A percentile compares a stretch with the other conserved stretches of the same genome.
These are phyloP conservation scores for Arabidopsis hybrid DNA, from an alignment of 441 rosid genomes.

Conservation along the genomic window DNA sequence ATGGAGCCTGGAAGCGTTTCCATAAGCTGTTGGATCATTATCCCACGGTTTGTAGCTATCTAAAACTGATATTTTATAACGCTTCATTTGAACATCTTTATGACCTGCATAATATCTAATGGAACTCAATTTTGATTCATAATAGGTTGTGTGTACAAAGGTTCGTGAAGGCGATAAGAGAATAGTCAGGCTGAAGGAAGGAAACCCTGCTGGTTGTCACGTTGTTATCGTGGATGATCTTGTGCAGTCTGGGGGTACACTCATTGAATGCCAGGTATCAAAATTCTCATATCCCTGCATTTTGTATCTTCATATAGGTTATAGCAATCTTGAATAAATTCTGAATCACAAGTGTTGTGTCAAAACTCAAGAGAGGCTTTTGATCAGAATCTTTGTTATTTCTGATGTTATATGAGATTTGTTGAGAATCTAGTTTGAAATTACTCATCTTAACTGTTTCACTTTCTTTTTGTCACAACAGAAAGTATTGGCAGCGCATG, in stretches of 20 bases:
- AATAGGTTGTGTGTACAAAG: constrained; percentile 90
- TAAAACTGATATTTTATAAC: constrained; percentile 4
- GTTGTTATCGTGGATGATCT: constrained; percentile 96
- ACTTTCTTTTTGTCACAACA: constrained; percentile 40
- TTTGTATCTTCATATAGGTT: neutral
- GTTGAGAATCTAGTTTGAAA: neutral
- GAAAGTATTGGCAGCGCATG: constrained; percentile 92
- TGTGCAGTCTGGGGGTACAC: constrained; percentile 98
- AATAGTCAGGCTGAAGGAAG: constrained; percentile 93
- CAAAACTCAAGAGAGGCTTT: constrained; percentile 3
- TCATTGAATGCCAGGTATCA: constrained; percentile 94
- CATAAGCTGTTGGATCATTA: constrained; percentile 87
- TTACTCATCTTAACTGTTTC: neutral
- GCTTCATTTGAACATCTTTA: constrained; percentile 2
- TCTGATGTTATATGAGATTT: constrained; percentile 2
- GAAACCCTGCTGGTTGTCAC: constrained; percentile 87
- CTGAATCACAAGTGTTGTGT: neutral
- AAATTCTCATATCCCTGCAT: neutral
- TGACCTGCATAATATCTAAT: constrained; percentile 12
- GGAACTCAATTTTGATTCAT: constrained; percentile 40
- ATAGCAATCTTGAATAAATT: neutral
- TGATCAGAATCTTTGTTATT: neutral
- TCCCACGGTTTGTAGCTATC: constrained; percentile 64
- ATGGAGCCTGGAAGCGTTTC: constrained; percentile 99
- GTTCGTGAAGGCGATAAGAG: constrained; percentile 97